Evolutionary conservation across 2,329 filamentous ascomycete species (phyloP).

Genomic region (Plectosphaerella sp.): DNA sequence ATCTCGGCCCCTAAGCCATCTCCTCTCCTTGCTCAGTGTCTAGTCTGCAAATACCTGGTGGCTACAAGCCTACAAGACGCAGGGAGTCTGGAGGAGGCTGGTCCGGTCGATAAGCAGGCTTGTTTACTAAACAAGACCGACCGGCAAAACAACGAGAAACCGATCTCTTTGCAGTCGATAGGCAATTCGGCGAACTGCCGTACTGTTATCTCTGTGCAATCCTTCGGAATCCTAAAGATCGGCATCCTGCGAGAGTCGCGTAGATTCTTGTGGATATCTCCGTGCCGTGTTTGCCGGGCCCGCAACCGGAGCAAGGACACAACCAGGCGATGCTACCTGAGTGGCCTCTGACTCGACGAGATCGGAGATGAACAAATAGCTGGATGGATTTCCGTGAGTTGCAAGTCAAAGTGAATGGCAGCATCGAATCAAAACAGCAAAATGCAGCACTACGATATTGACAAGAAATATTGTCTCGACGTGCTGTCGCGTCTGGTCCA

Average conservation of each 20-base stretch:
- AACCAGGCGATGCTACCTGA: no score
- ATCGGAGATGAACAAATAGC: no score
- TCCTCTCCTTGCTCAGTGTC: no score
- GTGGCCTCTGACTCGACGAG: no score
- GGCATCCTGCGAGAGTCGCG: neutral
- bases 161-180: neutral
- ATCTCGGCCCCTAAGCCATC: no score
- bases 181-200: neutral
- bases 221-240: neutral
- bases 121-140: neutral
- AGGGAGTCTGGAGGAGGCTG: neutral
- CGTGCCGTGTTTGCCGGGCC: neutral
- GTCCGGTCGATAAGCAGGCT: neutral
- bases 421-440: neutral
- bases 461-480: constrained; percentile 15
- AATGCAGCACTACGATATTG: constrained; percentile 16
- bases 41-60: no score
- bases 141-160: neutral
- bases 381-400: no score
- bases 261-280: neutral
- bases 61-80: no score
- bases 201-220: neutral
- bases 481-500: constrained; percentile 18
- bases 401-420: neutral
- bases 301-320: neutral